Percentiles rank a stretch among this genome's conserved stretches.
phyloP scores from a whole-genome alignment of 208 protist genomes.

The Wallacemonas sp. region DNA sequence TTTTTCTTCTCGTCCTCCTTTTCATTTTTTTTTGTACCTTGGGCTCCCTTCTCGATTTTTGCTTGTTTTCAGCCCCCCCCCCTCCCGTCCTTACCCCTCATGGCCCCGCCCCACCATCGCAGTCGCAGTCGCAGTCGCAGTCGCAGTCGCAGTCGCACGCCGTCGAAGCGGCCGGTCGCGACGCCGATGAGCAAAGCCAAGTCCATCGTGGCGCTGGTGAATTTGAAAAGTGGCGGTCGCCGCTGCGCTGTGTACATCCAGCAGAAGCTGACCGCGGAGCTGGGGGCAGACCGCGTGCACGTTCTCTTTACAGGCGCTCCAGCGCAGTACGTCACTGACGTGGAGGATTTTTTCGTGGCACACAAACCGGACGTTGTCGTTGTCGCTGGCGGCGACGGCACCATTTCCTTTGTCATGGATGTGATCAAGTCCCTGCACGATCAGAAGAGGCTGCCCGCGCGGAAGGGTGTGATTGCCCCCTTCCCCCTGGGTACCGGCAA shows the following conservation, averaged over 20 bases:
- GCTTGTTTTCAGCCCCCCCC: no score
- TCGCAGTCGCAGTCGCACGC: constrained; percentile 4
- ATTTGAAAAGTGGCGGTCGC: constrained; percentile 46
- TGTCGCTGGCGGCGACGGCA: constrained; percentile 66
- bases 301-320: constrained; percentile 33
- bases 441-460: neutral
- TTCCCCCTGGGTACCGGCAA: constrained; percentile 80
- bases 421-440: constrained; percentile 41
- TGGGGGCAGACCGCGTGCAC: constrained; percentile 41
- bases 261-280: constrained; percentile 21
- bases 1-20: constrained; percentile 2
- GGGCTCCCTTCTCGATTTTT: neutral
- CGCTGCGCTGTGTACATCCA: constrained; percentile 38
- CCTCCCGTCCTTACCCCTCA: neutral
- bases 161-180: neutral
- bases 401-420: constrained; percentile 56
- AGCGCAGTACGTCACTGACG: constrained; percentile 13
- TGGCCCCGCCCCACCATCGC: neutral
- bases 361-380: constrained; percentile 41
- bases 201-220: constrained; percentile 39
- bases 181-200: constrained; percentile 8
- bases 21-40: neutral
- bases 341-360: constrained; percentile 28
- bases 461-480: constrained; percentile 37
- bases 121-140: neutral